Conservation (phyloP, 306 rosid genomes). For the Benincasa hispida region DNA sequence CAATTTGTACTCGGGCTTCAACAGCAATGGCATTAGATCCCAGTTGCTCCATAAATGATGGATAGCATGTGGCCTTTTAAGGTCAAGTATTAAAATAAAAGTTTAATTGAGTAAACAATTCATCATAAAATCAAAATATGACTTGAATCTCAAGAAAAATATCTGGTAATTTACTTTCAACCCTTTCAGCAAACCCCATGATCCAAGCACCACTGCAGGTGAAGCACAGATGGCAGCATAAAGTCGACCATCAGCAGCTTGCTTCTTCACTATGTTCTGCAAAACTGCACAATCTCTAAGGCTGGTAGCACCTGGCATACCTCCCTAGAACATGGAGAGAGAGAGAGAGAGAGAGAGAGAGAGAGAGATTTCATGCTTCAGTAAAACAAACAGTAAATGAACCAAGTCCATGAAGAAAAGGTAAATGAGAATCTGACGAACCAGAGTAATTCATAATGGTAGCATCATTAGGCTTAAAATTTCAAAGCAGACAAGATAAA, state of each 20-base stretch:
- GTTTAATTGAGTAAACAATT: not conserved
- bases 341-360: too few relatives aligned
- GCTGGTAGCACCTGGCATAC: slow-evolving; percentile 61
- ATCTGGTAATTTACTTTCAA: slow-evolving; percentile 39
- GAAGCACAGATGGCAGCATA: slow-evolving; percentile 90
- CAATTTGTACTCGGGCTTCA: slow-evolving; percentile 80
- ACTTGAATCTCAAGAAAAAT: not conserved
- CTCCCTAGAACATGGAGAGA: slow-evolving; percentile 44
- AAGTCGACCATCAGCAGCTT: slow-evolving; percentile 59
- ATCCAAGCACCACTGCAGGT: slow-evolving; percentile 77
- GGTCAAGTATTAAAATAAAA: not conserved
- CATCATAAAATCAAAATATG: not conserved
- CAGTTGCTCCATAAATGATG: slow-evolving; percentile 69
- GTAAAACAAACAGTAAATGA: not conserved
- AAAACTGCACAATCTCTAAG: slow-evolving; percentile 40
- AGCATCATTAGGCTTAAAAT: not conserved
- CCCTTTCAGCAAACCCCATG: slow-evolving; percentile 87
- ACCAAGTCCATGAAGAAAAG: not conserved
- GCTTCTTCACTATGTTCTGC: slow-evolving; percentile 48
- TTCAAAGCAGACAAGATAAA: not conserved
- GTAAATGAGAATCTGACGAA: not conserved
- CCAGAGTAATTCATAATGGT: not conserved
- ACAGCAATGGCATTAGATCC: slow-evolving; percentile 45
- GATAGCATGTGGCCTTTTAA: slow-evolving; percentile 76
- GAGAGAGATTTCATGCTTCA: not conserved